phyloP scores from a whole-genome alignment of 2,329 filamentous ascomycete species.

The Paecilomyces sp. region DNA sequence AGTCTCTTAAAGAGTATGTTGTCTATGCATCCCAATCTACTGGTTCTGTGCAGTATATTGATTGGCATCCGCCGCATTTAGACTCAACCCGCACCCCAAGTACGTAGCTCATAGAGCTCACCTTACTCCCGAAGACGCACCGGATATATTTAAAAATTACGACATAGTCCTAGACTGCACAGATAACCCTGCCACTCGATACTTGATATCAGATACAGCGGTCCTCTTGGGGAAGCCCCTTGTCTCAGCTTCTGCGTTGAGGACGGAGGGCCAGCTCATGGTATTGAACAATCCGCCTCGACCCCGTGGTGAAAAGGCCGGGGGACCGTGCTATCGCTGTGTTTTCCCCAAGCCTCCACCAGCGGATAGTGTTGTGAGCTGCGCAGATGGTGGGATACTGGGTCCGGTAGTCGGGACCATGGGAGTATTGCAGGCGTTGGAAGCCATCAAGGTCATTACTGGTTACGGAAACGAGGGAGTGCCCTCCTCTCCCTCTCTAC shows the following conservation, averaged over 20 bases:
- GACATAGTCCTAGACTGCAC: conserved; percentile 91
- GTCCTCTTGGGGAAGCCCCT: conserved; percentile 72
- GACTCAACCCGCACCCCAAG: conserved; percentile 64
- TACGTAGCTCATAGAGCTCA: conserved; percentile 59
- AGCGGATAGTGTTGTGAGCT: conserved; percentile 72
- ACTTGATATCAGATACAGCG: conserved; percentile 85
- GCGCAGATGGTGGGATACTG: conserved; percentile 86
- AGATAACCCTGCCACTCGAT: conserved; percentile 84
- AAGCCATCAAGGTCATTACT: conserved; percentile 77
- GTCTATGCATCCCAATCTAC: neutral
- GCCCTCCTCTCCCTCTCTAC: conserved; percentile 23
- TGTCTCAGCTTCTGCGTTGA: conserved; percentile 81
- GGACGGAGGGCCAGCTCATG: conserved; percentile 83
- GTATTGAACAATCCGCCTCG: conserved; percentile 74
- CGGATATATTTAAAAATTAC: conserved; percentile 60
- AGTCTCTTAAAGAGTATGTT: conserved; percentile 49
- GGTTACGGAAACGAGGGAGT: conserved; percentile 5
- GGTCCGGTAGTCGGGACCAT: conserved; percentile 90
- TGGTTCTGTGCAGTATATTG: neutral
- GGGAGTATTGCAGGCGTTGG: conserved; percentile 85
- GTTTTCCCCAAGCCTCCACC: conserved; percentile 85
- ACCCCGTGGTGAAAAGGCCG: conserved; percentile 48
- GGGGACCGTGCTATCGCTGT: conserved; percentile 88
- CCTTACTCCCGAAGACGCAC: conserved; percentile 62
- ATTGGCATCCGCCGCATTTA: conserved; percentile 22